These are phyloP conservation scores for Blastobotrys indianensis DNA, from an alignment of 1,139 yeast genomes.

Conservation along the genomic window DNA sequence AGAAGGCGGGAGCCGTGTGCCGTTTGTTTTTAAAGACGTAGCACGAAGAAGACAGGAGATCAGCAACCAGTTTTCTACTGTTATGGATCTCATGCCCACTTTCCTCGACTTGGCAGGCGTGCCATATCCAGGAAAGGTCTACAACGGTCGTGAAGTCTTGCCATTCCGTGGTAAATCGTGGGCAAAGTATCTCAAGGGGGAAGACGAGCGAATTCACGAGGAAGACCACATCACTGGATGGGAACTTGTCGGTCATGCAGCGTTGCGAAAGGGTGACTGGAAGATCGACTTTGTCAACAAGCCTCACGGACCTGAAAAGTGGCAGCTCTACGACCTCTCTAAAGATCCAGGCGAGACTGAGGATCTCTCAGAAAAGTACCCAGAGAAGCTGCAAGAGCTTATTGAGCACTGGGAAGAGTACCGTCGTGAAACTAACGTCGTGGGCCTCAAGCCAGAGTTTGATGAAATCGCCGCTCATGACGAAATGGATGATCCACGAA, in stretches of 20 bases:
- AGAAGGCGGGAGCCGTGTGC: constrained; percentile 55
- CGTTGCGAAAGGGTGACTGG: constrained; percentile 45
- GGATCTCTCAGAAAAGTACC: constrained; percentile 37
- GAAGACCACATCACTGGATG: constrained; percentile 50
- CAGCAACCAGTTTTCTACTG: constrained; percentile 42
- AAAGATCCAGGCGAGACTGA: constrained; percentile 45
- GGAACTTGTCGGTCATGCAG: constrained; percentile 54
- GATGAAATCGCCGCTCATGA: constrained; percentile 13
- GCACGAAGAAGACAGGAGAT: constrained; percentile 38
- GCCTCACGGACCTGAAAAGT: constrained; percentile 40
- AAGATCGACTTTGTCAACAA: constrained; percentile 47
- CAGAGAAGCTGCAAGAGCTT: constrained; percentile 38
- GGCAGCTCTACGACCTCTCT: constrained; percentile 45
- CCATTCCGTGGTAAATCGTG: constrained; percentile 39
- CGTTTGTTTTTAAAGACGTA: constrained; percentile 33
- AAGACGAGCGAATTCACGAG: constrained; percentile 39
- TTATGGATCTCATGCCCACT: constrained; percentile 55
- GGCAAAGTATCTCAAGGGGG: constrained; percentile 3
- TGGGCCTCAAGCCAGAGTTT: constrained; percentile 31
- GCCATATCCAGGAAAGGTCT: constrained; percentile 40
- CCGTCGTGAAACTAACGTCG: constrained; percentile 50
- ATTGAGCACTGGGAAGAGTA: constrained; percentile 47
- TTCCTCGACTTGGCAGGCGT: constrained; percentile 44
- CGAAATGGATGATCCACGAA: constrained; percentile 20
- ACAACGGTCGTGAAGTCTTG: constrained; percentile 39